Conservation (phyloP, 1,139 yeast genomes). For the Geotrichum cucujoidarum region DNA sequence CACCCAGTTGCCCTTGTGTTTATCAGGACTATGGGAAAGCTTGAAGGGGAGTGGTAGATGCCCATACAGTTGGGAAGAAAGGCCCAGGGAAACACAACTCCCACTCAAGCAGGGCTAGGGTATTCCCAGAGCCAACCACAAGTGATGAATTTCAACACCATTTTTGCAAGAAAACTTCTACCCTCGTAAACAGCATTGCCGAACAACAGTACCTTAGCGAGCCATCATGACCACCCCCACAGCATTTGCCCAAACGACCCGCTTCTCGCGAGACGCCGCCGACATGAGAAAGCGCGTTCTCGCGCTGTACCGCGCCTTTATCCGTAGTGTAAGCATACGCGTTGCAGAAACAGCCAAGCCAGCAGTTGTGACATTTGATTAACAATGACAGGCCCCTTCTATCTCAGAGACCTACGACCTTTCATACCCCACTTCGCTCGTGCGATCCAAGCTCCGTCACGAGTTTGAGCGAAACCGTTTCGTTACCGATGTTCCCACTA, state of each 20-base stretch:
- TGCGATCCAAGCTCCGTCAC: constrained; percentile 81
- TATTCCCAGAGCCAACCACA: neutral
- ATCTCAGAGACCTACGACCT: constrained; percentile 63
- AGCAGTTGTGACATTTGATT: neutral
- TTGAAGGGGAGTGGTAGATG: neutral
- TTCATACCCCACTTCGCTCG: constrained; percentile 76
- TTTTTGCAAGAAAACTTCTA: neutral
- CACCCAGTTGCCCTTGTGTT: no score
- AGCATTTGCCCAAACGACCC: constrained; percentile 79
- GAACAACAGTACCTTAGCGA: neutral
- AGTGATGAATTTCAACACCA: neutral
- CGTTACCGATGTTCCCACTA: constrained; percentile 59
- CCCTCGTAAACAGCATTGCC: neutral
- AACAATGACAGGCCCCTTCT: constrained; percentile 38
- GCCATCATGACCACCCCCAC: constrained; percentile 59
- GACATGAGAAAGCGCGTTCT: constrained; percentile 65
- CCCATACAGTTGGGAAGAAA: neutral
- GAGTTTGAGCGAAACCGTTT: constrained; percentile 83
- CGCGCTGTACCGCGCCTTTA: constrained; percentile 66
- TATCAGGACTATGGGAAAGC: neutral
- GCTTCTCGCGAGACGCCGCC: constrained; percentile 55
- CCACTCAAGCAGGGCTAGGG: no score
- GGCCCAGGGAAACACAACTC: no score
- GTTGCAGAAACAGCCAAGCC: neutral
- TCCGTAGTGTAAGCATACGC: constrained; percentile 43